Base-by-base conservation (phyloP, 2,329 filamentous ascomycete genomes). In the Pseudopithomyces maydicus region DNA sequence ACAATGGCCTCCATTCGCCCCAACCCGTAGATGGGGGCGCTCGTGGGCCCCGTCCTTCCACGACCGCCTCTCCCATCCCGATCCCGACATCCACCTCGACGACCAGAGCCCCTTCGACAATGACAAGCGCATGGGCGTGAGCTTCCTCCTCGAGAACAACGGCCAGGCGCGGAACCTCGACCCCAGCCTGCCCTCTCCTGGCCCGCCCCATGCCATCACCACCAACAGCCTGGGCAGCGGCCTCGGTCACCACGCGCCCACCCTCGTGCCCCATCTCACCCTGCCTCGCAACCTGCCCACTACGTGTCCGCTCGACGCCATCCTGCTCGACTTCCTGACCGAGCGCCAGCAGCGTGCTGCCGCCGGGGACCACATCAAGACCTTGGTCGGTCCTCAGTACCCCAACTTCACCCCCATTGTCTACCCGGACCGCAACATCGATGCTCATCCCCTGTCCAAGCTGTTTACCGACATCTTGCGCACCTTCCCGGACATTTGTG, bases 391-490 rank as follows among this genome's bases (percentile, higher is more conserved):
- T 0, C 91, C 92, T 0, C 82, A 85, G 14, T 93, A 96, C 69
- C 92, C 92, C 1, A 90, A 88, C 55, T 90, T 96, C 55, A 88
- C 88, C 0, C 90, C 89, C 1, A 82, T 96, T 4, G 83, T 94
- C 38, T 91, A 94, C 69, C 90, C 90, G 0, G 80, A 86, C 39
- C 82, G 83, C 49, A 82, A 81, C 58, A 79, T 79, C 7, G 83
- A 84, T 66, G 85, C 88, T 1, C 91, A 96, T 68, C 91, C 91
- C 1, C 80, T 96, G 1, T 94, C 91, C 6, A 91, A 91, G 63
- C 85, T 96, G 14, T 91, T 96, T 71, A 93, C 90, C 41, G 91
- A 96, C 73, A 92, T 96, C 56, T 80, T 96, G 11, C 82, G 85
- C 61, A 91, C 89, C n/a, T 96, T 96, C 66, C 91, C 92, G 0